Conservation (phyloP, 163 green algal species). For the Volvox carteri region DNA sequence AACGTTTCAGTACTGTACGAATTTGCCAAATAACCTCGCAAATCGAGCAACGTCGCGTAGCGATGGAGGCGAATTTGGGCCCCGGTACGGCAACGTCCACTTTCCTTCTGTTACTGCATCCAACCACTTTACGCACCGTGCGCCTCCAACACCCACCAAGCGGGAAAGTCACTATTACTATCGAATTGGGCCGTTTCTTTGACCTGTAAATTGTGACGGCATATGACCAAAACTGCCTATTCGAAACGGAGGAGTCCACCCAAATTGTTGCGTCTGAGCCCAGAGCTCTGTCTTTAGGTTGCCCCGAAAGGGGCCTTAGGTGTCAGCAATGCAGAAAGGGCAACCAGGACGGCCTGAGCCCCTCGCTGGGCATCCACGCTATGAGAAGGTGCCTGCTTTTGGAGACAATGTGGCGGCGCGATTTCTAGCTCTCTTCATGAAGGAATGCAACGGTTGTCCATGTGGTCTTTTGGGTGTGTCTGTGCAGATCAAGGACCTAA, state of each 20-base stretch:
- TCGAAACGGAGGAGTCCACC: neutral
- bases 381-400: conserved; percentile 77
- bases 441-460: neutral
- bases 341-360: conserved; percentile 70
- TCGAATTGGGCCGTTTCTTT: neutral
- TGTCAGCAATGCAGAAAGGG: conserved; percentile 59
- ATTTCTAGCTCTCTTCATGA: neutral
- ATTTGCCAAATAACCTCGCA: too few species aligned
- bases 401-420: neutral
- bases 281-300: neutral
- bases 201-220: neutral
- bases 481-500: conserved; percentile 83
- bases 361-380: conserved; percentile 77
- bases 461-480: neutral
- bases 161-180: neutral
- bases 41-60: too few species aligned
- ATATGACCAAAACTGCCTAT: neutral
- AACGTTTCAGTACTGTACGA: too few species aligned
- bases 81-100: neutral
- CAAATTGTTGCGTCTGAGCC: too few species aligned
- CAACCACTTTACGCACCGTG: too few species aligned
- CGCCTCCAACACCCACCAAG: too few species aligned
- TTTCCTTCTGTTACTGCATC: too few species aligned
- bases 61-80: neutral
- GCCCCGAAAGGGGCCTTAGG: conserved; percentile 12